phyloP scores from a whole-genome alignment of 805 yeast genomes.

The Pichia rugopelliculosa region DNA sequence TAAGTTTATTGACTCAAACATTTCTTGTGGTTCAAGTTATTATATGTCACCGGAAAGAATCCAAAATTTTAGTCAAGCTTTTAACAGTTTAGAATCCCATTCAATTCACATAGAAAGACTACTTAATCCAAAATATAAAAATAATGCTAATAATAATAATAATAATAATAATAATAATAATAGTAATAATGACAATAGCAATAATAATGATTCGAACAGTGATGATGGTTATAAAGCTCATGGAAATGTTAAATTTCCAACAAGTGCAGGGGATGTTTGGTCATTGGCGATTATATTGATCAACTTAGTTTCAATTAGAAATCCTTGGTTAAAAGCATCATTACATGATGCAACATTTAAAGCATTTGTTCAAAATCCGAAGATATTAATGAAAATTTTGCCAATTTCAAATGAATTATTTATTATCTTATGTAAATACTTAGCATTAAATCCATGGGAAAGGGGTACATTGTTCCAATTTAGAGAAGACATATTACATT shows the following conservation, averaged over 20 bases:
- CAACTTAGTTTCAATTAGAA: constrained; percentile 73
- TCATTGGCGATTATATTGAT: constrained; percentile 74
- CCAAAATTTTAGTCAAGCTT: constrained; percentile 34
- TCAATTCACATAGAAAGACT: constrained; percentile 25
- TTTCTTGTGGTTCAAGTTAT: constrained; percentile 80
- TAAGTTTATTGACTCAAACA: constrained; percentile 51
- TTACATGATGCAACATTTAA: constrained; percentile 57
- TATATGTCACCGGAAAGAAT: constrained; percentile 89
- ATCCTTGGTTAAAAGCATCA: constrained; percentile 86
- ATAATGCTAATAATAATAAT: not conserved
- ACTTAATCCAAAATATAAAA: constrained; percentile 13
- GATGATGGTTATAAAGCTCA: constrained; percentile 13
- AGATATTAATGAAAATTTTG: constrained; percentile 54
- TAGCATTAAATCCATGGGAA: constrained; percentile 41
- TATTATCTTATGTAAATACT: constrained; percentile 38
- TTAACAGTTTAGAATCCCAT: constrained; percentile 26
- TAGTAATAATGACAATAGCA: constrained; percentile 11
- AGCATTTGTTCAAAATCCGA: constrained; percentile 49
- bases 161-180: not conserved
- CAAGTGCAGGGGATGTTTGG: constrained; percentile 81
- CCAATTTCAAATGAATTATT: constrained; percentile 66
- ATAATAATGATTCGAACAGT: constrained; percentile 8
- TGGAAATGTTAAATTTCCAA: constrained; percentile 42
- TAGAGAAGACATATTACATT: constrained; percentile 30
- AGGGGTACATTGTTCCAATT: constrained; percentile 36